phyloP scores from a whole-genome alignment of 768 basidiomycete genomes.

The Crassisporium funariophilum region DNA sequence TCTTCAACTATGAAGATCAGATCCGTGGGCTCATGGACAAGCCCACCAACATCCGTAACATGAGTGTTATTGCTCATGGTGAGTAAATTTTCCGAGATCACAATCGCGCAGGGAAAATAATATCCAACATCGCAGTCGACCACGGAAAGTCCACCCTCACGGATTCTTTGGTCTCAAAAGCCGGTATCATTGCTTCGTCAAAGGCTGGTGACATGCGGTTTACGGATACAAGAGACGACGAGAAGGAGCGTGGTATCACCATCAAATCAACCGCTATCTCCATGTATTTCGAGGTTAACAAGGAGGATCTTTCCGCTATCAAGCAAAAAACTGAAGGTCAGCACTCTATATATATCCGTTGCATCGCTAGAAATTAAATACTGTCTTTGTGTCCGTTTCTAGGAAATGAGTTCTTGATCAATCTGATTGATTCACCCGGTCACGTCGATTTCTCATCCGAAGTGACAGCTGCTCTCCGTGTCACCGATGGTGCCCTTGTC shows the following conservation, averaged over 20 bases:
- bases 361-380: conserved; percentile 12
- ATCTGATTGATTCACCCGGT: conserved; percentile 99
- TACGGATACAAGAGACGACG: conserved; percentile 96
- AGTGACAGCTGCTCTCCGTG: conserved; percentile 99
- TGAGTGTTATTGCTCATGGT: conserved; percentile 94
- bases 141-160: conserved; percentile 99
- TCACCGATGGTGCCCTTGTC: conserved; percentile 99
- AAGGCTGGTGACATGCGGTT: conserved; percentile 98
- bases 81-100: conserved; percentile 29
- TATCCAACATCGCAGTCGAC: conserved; percentile 66
- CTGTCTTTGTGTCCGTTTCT: conserved; percentile 9
- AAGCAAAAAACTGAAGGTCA: conserved; percentile 93
- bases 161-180: conserved; percentile 98
- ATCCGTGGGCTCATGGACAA: conserved; percentile 86
- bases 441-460: conserved; percentile 99
- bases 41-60: conserved; percentile 92
- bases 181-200: conserved; percentile 94
- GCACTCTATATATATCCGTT: conserved; percentile 24
- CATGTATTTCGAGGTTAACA: conserved; percentile 96
- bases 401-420: conserved; percentile 98
- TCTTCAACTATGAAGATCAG: conserved; percentile 57
- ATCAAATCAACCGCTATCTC: conserved; percentile 99
- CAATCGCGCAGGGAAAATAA: conserved; percentile 7
- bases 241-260: conserved; percentile 99
- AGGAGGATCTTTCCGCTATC: conserved; percentile 84